Percentiles rank a stretch among this genome's conserved stretches.
Evolutionary conservation across 805 yeast species (phyloP).

Genomic region (Wickerhamiella qilinensis): DNA sequence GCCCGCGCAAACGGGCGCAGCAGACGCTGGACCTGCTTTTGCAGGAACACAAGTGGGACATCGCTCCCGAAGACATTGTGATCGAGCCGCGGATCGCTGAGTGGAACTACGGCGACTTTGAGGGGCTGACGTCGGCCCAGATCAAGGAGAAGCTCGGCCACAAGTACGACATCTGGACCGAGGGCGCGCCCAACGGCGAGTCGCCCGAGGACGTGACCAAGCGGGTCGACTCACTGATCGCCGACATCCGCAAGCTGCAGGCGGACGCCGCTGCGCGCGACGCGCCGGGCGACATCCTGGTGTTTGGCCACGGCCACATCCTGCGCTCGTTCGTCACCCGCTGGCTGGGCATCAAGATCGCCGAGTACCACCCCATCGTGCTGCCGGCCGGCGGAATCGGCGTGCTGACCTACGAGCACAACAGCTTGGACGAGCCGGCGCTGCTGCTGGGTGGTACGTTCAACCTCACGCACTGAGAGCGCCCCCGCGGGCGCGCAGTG

Average conservation of each 20-base stretch:
- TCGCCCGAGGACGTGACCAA: slow-evolving; percentile 43
- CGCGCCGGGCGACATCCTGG: slow-evolving; percentile 52
- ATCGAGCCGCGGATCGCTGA: slow-evolving; percentile 55
- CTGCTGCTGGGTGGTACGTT: slow-evolving; percentile 49
- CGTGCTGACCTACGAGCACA: slow-evolving; percentile 78
- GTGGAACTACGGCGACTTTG: slow-evolving; percentile 96
- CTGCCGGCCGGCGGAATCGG: slow-evolving; percentile 95
- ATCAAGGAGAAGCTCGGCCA: slow-evolving; percentile 30
- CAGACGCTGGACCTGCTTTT: slow-evolving; percentile 56
- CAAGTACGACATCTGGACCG: slow-evolving; percentile 61
- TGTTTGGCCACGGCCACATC: slow-evolving; percentile 89
- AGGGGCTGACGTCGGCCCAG: slow-evolving; percentile 39
- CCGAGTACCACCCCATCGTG: slow-evolving; percentile 59
- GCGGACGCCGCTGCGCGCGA: slow-evolving; percentile 17
- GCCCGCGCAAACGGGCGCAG: slow-evolving; percentile 71
- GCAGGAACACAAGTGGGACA: slow-evolving; percentile 27
- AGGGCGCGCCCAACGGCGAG: slow-evolving; percentile 92
- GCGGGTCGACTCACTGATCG: slow-evolving; percentile 58
- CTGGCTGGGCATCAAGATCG: slow-evolving; percentile 55
- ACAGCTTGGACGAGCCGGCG: slow-evolving; percentile 75
- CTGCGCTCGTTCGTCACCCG: slow-evolving; percentile 77
- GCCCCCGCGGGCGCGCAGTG: too few species aligned
- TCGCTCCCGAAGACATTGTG: slow-evolving; percentile 12
- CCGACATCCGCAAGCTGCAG: slow-evolving; percentile 38
- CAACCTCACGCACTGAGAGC: too few species aligned